Percentiles rank a stretch among this genome's conserved stretches.
phyloP scores from a whole-genome alignment of 2,329 filamentous ascomycete species.

The Fusarium guadeloupense region DNA sequence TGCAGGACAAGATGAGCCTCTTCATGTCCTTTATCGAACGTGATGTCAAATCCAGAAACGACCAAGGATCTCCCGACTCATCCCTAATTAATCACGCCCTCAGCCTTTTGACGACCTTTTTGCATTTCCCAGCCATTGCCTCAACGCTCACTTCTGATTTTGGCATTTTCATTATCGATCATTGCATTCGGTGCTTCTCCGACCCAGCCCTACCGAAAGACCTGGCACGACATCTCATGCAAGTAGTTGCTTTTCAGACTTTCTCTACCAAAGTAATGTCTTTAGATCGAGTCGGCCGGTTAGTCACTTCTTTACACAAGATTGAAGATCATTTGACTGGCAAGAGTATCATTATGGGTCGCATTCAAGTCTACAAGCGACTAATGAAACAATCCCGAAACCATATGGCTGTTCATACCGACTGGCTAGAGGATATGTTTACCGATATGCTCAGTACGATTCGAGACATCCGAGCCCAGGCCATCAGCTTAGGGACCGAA shows the following conservation, averaged over 20 bases:
- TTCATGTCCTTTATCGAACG: slow-evolving; percentile 85
- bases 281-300: slow-evolving; percentile 71
- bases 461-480: slow-evolving; percentile 78
- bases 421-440: slow-evolving; percentile 87
- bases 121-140: slow-evolving; percentile 77
- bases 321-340: slow-evolving; percentile 79
- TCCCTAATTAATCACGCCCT: slow-evolving; percentile 81
- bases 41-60: slow-evolving; percentile 73
- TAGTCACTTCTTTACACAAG: slow-evolving; percentile 75
- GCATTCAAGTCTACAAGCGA: slow-evolving; percentile 80
- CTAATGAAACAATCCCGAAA: slow-evolving; percentile 76
- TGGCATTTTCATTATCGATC: slow-evolving; percentile 80
- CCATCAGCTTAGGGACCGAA: slow-evolving; percentile 77
- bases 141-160: slow-evolving; percentile 80
- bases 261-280: slow-evolving; percentile 81
- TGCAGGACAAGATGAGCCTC: slow-evolving; percentile 78
- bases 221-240: slow-evolving; percentile 80
- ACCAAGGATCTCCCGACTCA: slow-evolving; percentile 67
- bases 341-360: slow-evolving; percentile 80
- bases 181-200: slow-evolving; percentile 77
- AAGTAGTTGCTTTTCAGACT: slow-evolving; percentile 81
- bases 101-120: slow-evolving; percentile 78
- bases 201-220: slow-evolving; percentile 77
- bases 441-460: slow-evolving; percentile 81
- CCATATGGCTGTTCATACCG: slow-evolving; percentile 74